Evolutionary conservation across 768 basidiomycete species (phyloP).

Genomic region (Ramaria rubella): DNA sequence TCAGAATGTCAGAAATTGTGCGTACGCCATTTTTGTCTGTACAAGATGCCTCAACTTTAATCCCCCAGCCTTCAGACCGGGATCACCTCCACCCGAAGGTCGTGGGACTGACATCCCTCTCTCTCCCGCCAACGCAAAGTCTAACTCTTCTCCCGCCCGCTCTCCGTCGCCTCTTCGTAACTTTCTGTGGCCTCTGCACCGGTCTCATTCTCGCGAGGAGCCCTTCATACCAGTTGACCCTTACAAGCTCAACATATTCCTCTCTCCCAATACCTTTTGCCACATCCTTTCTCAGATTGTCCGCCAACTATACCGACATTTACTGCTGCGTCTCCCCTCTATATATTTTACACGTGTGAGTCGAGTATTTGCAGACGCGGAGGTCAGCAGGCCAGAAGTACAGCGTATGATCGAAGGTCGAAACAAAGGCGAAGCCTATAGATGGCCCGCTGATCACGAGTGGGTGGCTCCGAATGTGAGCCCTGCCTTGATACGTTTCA

Average conservation of each 20-base stretch:
- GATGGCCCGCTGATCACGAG: constrained; percentile 21
- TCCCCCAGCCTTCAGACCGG: constrained; percentile 23
- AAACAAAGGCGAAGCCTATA: constrained; percentile 22
- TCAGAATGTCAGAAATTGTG: constrained; percentile 37
- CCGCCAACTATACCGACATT: constrained; percentile 37
- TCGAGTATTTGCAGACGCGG: constrained; percentile 69
- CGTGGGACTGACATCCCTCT: constrained; percentile 18
- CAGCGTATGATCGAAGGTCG: constrained; percentile 33
- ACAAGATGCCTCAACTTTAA: constrained; percentile 27
- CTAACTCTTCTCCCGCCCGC: constrained; percentile 34
- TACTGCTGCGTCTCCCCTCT: constrained; percentile 64
- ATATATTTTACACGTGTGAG: constrained; percentile 77
- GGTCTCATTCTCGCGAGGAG: constrained; percentile 38
- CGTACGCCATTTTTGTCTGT: constrained; percentile 28
- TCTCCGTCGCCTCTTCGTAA: constrained; percentile 53
- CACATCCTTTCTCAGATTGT: constrained; percentile 32
- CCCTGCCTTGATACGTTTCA: constrained; percentile 59
- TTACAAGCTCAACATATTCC: constrained; percentile 21
- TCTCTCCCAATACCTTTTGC: constrained; percentile 6
- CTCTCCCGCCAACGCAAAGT: constrained; percentile 20
- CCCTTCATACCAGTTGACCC: constrained; percentile 33
- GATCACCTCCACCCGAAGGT: constrained; percentile 6
- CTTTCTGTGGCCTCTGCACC: constrained; percentile 49
- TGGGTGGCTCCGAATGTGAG: constrained; percentile 45
- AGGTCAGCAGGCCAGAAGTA: constrained; percentile 70